phyloP scores from a whole-genome alignment of 805 yeast genomes.

The Yarrowia alimentaria region DNA sequence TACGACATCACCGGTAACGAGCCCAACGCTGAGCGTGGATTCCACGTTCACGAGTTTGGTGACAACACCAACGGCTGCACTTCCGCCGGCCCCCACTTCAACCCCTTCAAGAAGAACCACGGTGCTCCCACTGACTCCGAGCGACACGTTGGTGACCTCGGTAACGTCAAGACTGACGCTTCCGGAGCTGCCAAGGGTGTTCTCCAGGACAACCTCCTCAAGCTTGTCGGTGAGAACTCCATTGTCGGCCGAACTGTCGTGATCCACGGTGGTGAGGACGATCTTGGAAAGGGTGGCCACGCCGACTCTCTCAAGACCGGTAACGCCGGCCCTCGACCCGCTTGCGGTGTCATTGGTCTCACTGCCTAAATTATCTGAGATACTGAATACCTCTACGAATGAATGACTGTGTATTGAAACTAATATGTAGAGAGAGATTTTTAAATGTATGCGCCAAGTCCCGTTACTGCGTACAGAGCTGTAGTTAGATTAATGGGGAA shows the following conservation, averaged over 20 bases:
- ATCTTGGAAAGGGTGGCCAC: conserved; percentile 90
- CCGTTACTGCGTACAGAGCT: no score
- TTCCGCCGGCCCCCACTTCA: conserved; percentile 96
- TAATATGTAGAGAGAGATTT: no score
- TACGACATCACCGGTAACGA: conserved; percentile 90
- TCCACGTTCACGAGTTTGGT: conserved; percentile 98
- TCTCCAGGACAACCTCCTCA: conserved; percentile 70
- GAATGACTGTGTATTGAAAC: no score
- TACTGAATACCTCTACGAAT: no score
- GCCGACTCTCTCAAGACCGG: conserved; percentile 92
- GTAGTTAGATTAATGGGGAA: no score
- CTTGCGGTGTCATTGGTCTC: conserved; percentile 96
- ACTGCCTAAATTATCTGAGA: conserved; percentile 47
- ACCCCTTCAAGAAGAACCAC: conserved; percentile 84
- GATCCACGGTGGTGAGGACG: conserved; percentile 89
- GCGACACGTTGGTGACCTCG: conserved; percentile 90
- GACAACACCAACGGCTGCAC: conserved; percentile 99
- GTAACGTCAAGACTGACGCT: conserved; percentile 87
- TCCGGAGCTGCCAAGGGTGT: conserved; percentile 89
- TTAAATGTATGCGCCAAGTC: no score
- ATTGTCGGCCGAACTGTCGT: conserved; percentile 94
- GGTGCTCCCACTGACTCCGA: conserved; percentile 84
- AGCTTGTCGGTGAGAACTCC: conserved; percentile 82
- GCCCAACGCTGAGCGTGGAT: conserved; percentile 86
- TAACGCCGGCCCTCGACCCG: conserved; percentile 97